Evolutionary conservation across 768 basidiomycete species (phyloP), one percentile per base, ranked within the genome.

Genomic region (Lactifluus volemus): DNA sequence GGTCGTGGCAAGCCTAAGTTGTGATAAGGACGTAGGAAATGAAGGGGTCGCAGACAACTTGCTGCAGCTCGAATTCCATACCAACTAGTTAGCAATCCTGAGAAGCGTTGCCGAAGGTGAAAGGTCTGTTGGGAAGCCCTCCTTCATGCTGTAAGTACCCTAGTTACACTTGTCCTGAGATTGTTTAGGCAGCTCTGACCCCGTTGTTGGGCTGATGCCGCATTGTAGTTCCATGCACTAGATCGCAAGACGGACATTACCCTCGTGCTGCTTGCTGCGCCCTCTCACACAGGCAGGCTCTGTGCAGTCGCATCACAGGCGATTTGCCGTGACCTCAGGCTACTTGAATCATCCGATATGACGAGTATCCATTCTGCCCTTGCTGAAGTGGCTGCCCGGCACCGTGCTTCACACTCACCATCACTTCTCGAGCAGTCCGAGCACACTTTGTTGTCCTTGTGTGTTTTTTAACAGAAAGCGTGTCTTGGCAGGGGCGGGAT

Each of bases 241-340:
- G 89, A 91, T 73, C 79, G 87, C 48, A 86, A 90, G 70, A 92
- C 89, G 4, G 89, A 91, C 65, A 78, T 88, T 10, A 90, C 87
- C 0, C 79, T 92, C 75, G 72, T 91, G 29, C 73, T 92, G 0
- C 73, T 92, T 30, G 88, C 88, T 4, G 80, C 88, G 0, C 89
- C 89, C 0, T 83, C 88, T 2, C 88, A 91, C 68, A 77, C 84
- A 12, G 83, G 80, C 17, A 86, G 85, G 66, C 68, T 88, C 6
- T 81, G 88, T 64, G 70, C 81, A 3, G 70, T 88, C 30, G 81
- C 79, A 3, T 90, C 88, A 29, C 83, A 89, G 8, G 80, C 85
- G 0, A 79, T 91, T 51, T 83, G 86, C 19, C 80, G 88, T 15
- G 79, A 84, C 47, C 68, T 79, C 0, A 61, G 69, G 4, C 70